Evolutionary conservation across 345 rosid genomes (phyloP), one percentile per base, ranked within the genome.

Genomic region (Punica granatum): DNA sequence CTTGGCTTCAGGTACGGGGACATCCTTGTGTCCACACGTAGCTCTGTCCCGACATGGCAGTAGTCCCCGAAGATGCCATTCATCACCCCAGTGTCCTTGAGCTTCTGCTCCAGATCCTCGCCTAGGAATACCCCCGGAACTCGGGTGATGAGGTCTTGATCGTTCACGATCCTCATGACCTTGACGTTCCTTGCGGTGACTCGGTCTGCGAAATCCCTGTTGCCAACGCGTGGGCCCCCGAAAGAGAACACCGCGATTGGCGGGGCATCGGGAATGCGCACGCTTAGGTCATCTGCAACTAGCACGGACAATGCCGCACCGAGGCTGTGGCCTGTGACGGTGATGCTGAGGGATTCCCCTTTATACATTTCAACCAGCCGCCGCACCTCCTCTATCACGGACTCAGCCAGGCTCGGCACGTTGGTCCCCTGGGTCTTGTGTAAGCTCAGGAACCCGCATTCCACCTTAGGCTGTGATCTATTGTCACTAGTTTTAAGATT

Each of bases 181-280:
- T 85, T 91, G 6, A 86, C 85, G 53, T 85, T 85, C 2, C 78
- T 88, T 0, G 81, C 67, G 1, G 69, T 72, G 0, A 83, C 46
- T 0, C 88, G 69, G 1, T 78, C 60, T 0, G 84, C 76, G 30
- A 91, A 91, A 28, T 77, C 86, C 0, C 80, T 60, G 72, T 91
- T 89, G 0, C 99, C 99, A 0, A 89, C 96, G 1, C 92, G 90
- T 0, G 99, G 99, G 4, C 98, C 92, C 0, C 96, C 99, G 59
- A 94, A 91, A 1, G 97, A 89, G 61, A 91, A 88, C 7, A 94
- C 97, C 0, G 99, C 85, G 0, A 89, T 76, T 0, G 87, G 82
- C 0, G 97, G 90, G 12, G 79, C 78, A 0, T 74, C 49, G 0
- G 73, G 30, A 2, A 81, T 83, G 34, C 84, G 65, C 0, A 80